Evolutionary conservation across 2,329 filamentous ascomycete genomes (phyloP), one percentile per base, ranked within the genome.

Genomic region (Pseudocercospora musae): DNA sequence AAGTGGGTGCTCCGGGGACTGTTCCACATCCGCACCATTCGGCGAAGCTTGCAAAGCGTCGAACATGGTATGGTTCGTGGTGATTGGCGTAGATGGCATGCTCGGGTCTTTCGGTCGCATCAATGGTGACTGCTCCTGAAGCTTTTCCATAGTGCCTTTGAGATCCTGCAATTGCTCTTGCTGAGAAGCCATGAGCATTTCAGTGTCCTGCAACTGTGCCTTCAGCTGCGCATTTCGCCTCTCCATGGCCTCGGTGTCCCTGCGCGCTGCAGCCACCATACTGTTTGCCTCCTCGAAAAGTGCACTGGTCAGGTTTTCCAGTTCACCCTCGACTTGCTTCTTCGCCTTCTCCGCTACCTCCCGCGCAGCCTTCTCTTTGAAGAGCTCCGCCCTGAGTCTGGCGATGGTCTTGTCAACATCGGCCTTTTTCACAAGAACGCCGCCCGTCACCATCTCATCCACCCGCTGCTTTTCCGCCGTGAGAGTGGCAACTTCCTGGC

Each of bases 271-370:
- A 44, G 94, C 91, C 57, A 99, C 95, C 94, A 99, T 98, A 77
- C 90, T 93, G 79, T 99, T 98, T 55, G 95, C 95, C 80, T 99
- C 94, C 74, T 98, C 92, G 66, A 99, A 99, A n/a, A 99, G 83
- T 27, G 92, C 92, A 1, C 92, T 88, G 0, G 95, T 98, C 66
- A 99, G 78, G 57, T 87, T 91, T 78, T 98, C 95, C 50, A 99
- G 80, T 77, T 99, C 95, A 69, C 90, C 88, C 75, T 99, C 95
- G 29, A 97, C 96, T 66, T 88, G 88, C 76, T 89, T 91, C 81
- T 95, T 96, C 60, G 91, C 90, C 74, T 77, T 77, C 63, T 83
- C 81, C 11, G 79, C 79, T 6, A 72, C 74, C 8, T 74, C 73
- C 54, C 79, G 71, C 49, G 75, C 74, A 44, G 75, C 74, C 42